Evolutionary conservation across 2,329 filamentous ascomycete species (phyloP).

Genomic region (Aspergillus vadensis): DNA sequence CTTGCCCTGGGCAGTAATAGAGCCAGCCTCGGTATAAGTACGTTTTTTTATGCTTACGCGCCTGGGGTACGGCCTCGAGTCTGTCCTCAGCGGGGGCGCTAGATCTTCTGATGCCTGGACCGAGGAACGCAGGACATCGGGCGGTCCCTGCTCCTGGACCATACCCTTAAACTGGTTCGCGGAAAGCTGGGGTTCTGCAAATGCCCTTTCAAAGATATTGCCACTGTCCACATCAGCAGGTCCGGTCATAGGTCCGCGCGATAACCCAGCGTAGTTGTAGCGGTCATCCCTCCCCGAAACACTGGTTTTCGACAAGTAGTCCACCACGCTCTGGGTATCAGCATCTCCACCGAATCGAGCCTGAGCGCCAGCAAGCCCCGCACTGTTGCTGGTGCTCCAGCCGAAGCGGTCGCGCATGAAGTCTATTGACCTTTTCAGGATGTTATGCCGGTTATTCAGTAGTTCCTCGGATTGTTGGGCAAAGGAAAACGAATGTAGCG

Average conservation of each 20-base stretch:
- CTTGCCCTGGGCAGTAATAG: constrained; percentile 75
- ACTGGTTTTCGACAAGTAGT: constrained; percentile 79
- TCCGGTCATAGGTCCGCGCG: constrained; percentile 72
- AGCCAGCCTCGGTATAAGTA: constrained; percentile 81
- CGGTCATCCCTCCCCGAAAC: constrained; percentile 65
- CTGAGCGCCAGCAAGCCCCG: constrained; percentile 79
- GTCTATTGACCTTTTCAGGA: constrained; percentile 89
- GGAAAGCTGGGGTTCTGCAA: constrained; percentile 51
- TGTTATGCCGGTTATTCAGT: constrained; percentile 87
- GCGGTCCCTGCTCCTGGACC: constrained; percentile 25
- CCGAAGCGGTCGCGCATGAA: constrained; percentile 93
- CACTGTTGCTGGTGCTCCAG: constrained; percentile 69
- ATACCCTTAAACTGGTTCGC: constrained; percentile 24
- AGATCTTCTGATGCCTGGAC: constrained; percentile 37
- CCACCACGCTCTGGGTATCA: constrained; percentile 87
- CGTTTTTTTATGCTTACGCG: constrained; percentile 78
- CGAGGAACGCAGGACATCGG: constrained; percentile 28
- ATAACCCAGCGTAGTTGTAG: constrained; percentile 48
- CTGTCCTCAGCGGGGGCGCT: constrained; percentile 33
- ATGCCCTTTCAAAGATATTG: constrained; percentile 85
- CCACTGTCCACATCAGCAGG: constrained; percentile 71
- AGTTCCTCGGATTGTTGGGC: constrained; percentile 92
- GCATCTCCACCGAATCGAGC: constrained; percentile 79
- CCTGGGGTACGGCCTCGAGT: constrained; percentile 52
- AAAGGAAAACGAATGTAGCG: constrained; percentile 96